These are phyloP conservation scores for Candida corydali DNA, from an alignment of 805 yeast genomes.

Conservation along the genomic window DNA sequence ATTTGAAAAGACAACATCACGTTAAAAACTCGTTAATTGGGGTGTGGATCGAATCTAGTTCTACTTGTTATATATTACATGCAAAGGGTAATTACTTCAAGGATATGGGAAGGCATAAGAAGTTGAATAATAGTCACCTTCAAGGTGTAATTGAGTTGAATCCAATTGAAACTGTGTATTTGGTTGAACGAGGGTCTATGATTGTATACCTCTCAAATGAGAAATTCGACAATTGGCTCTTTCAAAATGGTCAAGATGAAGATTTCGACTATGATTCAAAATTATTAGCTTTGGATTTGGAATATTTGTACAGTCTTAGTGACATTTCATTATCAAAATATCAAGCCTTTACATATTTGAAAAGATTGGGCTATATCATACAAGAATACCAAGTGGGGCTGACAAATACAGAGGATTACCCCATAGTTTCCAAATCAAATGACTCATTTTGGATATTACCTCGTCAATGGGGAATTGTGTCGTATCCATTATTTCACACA, in stretches of 20 bases:
- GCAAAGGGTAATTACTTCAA: constrained; percentile 72
- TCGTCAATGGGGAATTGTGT: constrained; percentile 11
- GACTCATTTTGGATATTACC: neutral
- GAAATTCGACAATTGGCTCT: constrained; percentile 18
- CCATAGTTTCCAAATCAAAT: no score
- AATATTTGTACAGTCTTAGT: constrained; percentile 57
- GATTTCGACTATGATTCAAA: constrained; percentile 10
- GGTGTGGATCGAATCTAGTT: constrained; percentile 33
- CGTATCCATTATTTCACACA: constrained; percentile 12
- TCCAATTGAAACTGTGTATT: constrained; percentile 68
- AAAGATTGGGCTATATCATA: constrained; percentile 75
- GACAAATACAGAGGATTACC: no score
- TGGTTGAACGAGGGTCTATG: constrained; percentile 72
- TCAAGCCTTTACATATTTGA: constrained; percentile 68
- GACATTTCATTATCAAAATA: constrained; percentile 47
- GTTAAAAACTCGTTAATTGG: constrained; percentile 50
- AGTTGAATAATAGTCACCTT: constrained; percentile 16
- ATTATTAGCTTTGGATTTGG: constrained; percentile 47
- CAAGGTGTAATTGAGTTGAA: constrained; percentile 54
- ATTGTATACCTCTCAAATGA: constrained; percentile 23
- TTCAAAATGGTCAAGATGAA: constrained; percentile 14
- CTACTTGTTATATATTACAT: constrained; percentile 27
- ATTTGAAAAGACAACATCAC: constrained; percentile 44
- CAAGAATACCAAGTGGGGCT: constrained; percentile 14
- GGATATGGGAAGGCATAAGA: constrained; percentile 60